Evolutionary conservation across 2,329 filamentous ascomycete genomes (phyloP), one percentile per base, ranked within the genome.

Genomic region (Aureobasidium sp.): DNA sequence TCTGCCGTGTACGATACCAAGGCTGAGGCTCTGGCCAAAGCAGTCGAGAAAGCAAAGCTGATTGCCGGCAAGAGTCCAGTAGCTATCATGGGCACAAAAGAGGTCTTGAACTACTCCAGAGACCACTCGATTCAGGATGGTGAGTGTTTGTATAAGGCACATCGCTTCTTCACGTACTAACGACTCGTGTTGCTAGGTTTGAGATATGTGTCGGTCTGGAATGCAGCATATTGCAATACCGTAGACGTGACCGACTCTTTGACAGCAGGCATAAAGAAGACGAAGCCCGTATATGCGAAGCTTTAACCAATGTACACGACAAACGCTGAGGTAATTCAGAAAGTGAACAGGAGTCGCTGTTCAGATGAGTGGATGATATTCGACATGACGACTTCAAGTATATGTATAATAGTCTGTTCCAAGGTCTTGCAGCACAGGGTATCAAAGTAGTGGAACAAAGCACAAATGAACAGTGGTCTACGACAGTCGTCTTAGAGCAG

Each of bases 151-250:
- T 10, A 2, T 10, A 32, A 17, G 23, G 15, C 32, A 3, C 13
- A n/a, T 15, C 17, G 12, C 15, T 32, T 1, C 3, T 9, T 29
- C 3, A 13, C 17, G 23, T 48, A 34, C 29, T 57, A 29, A 57
- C 39, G 5, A 37, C 36, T 9, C 26, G 5, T 29, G 32, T 9
- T 37, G 27, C 27, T 66, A 87, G 85, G 86, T 51, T 76, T 97
- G 72, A 84, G 84, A 63, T 97, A 96, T 74, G 96, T 92, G 4
- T 82, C 84, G 12, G 82, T 94, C 1, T 97, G 92, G 93, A 97
- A 97, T 71, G 83, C 85, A 68, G 88, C 86, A 2, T 89, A 89
- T 70, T 72, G 96, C 68, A 92, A 97, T 78, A 89, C 90, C 7
- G 78, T 80, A 58, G 93, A 97, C 78, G 82, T 96, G 47, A 77